phyloP scores from a whole-genome alignment of 108 stramenopile genomes.

The Skeletonema menzelii region DNA sequence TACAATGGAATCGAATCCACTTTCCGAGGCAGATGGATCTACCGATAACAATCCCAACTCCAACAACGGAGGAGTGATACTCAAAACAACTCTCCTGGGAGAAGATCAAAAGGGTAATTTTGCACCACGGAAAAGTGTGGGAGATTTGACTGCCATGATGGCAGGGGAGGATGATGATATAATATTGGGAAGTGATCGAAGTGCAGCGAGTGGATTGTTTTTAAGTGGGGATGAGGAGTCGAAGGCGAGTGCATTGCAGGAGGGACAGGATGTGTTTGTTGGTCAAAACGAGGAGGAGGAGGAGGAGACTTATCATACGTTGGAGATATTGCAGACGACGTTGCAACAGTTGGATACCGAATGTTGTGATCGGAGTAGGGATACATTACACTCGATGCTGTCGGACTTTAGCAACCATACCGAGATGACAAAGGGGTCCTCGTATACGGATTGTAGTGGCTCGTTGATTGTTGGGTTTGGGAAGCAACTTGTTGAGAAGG shows the following conservation, averaged over 20 bases:
- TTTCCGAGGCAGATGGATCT: slow-evolving; percentile 7
- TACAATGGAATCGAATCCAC: background rate
- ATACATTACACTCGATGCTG: background rate
- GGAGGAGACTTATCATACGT: background rate
- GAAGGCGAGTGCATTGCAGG: background rate
- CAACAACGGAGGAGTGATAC: background rate
- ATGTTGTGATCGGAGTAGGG: background rate
- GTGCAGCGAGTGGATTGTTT: background rate
- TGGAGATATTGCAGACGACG: background rate
- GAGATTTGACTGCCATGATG: slow-evolving; percentile 12
- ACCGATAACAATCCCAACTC: background rate
- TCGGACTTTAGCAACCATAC: background rate
- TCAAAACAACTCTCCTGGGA: background rate
- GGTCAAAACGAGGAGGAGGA: too few relatives aligned
- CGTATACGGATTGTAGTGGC: background rate
- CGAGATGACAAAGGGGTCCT: background rate
- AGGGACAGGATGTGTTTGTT: too few relatives aligned
- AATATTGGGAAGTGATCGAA: background rate
- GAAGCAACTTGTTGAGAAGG: background rate
- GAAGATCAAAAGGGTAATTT: slow-evolving; percentile 23
- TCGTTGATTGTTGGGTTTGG: slow-evolving; percentile 1
- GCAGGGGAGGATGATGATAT: background rate
- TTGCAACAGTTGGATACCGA: background rate
- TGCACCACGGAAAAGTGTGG: slow-evolving; percentile 25
- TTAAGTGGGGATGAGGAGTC: background rate